These are phyloP conservation scores for Picea engelmannii DNA, from an alignment of 83 land plant species.

Conservation along the genomic window DNA sequence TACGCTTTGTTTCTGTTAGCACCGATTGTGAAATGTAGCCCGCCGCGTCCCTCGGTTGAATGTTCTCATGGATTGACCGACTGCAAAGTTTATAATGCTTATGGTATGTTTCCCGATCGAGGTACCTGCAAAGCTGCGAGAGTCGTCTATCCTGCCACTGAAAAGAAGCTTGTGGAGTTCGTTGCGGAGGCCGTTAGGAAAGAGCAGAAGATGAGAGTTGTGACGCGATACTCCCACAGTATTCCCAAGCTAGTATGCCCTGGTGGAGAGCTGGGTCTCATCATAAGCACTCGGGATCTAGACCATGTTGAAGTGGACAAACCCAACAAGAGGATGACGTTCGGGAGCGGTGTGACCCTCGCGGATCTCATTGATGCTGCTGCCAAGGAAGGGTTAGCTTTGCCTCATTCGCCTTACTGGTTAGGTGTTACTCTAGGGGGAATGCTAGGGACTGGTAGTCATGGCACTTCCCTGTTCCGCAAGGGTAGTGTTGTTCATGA, in stretches of 20 bases:
- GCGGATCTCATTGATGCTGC: neutral
- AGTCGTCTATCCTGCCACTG: conserved; percentile 39
- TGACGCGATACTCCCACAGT: conserved; percentile 9
- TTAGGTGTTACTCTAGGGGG: conserved; percentile 18
- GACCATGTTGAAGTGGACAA: neutral
- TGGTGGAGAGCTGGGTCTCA: conserved; percentile 14
- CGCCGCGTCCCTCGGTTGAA: neutral
- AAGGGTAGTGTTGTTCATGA: conserved; percentile 18
- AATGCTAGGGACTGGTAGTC: conserved; percentile 18
- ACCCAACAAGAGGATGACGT: neutral
- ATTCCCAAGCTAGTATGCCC: conserved; percentile 73
- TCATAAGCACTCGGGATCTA: neutral
- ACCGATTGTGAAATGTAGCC: neutral
- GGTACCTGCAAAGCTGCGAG: conserved; percentile 31
- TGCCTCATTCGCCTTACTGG: conserved; percentile 18
- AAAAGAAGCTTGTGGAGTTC: conserved; percentile 27
- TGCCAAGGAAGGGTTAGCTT: conserved; percentile 5
- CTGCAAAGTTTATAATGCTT: conserved; percentile 20
- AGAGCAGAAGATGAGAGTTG: neutral
- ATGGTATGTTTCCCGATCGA: conserved; percentile 32
- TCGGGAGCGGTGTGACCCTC: neutral
- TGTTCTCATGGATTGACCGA: neutral
- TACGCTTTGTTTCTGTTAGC: too few relatives aligned
- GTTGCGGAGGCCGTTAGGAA: conserved; percentile 31
- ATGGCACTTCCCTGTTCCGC: conserved; percentile 20